Conservation (phyloP, 176 grass and related monocot species). For the Triticum timopheevii region DNA sequence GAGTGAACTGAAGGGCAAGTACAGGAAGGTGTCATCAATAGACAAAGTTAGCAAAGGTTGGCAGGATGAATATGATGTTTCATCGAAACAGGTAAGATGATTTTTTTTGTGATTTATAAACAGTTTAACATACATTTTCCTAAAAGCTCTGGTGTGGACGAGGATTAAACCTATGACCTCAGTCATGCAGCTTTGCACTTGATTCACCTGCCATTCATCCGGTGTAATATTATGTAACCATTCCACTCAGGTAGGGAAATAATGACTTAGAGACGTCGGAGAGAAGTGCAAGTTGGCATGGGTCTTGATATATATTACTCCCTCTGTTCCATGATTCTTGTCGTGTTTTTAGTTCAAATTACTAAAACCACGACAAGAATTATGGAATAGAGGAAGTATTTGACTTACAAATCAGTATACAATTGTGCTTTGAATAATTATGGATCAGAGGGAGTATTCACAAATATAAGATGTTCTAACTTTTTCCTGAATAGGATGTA, state of each 20-base stretch:
- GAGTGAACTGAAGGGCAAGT: slow-evolving; percentile 85
- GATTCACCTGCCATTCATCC: neutral
- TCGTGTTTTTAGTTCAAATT: too few relatives aligned
- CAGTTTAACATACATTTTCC: neutral
- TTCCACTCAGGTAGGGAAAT: neutral
- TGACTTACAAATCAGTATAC: neutral
- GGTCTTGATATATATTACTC: neutral
- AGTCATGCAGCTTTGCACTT: neutral
- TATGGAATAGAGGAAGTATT: neutral
- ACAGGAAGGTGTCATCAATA: slow-evolving; percentile 84
- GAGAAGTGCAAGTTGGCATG: slow-evolving; percentile 2
- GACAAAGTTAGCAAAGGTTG: slow-evolving; percentile 85
- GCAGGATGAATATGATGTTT: slow-evolving; percentile 83
- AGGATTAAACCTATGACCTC: neutral
- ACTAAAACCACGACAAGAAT: too few relatives aligned
- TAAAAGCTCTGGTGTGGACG: neutral
- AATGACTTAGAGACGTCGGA: neutral
- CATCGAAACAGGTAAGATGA: slow-evolving; percentile 76
- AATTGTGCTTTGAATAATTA: neutral
- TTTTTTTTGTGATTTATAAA: neutral
- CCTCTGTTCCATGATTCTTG: too few relatives aligned
- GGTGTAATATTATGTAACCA: slow-evolving; percentile 10
- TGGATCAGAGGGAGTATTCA: too few relatives aligned
- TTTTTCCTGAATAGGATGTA: too few relatives aligned
- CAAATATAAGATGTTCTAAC: too few relatives aligned